Evolutionary conservation across 148 eudicot genomes (phyloP), one percentile per base, ranked within the genome.

Genomic region (Persicaria maculosa): DNA sequence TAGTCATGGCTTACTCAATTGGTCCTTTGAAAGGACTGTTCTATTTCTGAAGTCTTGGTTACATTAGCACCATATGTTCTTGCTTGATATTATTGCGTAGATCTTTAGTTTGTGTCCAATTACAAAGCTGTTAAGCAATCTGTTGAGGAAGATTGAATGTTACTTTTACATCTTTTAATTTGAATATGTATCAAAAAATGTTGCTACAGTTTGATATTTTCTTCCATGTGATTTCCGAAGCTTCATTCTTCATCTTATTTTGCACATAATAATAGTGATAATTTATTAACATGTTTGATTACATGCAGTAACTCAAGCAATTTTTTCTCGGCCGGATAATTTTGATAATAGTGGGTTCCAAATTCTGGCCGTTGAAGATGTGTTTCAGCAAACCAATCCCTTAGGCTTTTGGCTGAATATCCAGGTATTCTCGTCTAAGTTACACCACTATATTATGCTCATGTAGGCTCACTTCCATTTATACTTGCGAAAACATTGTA

Each of bases 341-440:
- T 90, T 90, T 53, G 92, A 89, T 70, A 78, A 73, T 5, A 75
- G 77, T 58, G 0, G 36, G 31, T 55, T 68, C 72, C 77, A 3
- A 65, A 82, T 95, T 84, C 85, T 87, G 70, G 88, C 88, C 8
- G 88, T 86, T 72, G 78, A 85, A 22, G 87, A 80, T 19, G 86
- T 90, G 46, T 78, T 65, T 72, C 46, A 45, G 68, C 80, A 77
- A 62, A 73, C 70, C 44, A 71, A 73, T 52, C 90, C 94, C 55
- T 83, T 85, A 6, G 86, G 87, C 22, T 73, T 84, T 9, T 95
- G 99, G 99, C 83, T 95, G 67, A 95, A 90, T 78, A 72, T 92
- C 59, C 86, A 89, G 97, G 99, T 95, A 81, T 46, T 3, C 72
- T 40, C 40, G 40, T 71, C 50, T 71, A 25, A 19, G 15, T 71